Evolutionary conservation across 1,139 yeast species (phyloP).

Genomic region (Pichia kudriavzevii): DNA sequence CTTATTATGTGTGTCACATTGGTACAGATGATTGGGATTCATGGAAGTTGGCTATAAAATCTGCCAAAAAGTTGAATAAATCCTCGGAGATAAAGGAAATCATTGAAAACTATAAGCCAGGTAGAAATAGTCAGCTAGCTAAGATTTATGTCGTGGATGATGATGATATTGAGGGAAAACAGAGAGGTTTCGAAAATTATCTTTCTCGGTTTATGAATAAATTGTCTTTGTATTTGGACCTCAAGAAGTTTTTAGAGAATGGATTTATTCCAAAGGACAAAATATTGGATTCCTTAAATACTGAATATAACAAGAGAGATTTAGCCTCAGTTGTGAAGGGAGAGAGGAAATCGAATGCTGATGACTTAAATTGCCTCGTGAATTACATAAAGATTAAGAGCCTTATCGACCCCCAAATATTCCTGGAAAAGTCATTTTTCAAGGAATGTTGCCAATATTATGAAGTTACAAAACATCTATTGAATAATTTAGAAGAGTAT

Average conservation of each 20-base stretch:
- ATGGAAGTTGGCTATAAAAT: slow-evolving; percentile 45
- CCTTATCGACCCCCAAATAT: slow-evolving; percentile 17
- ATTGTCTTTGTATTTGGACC: slow-evolving; percentile 55
- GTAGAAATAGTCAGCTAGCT: slow-evolving; percentile 56
- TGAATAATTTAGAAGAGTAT: slow-evolving; percentile 37
- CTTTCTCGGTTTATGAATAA: slow-evolving; percentile 40
- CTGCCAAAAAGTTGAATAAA: slow-evolving; percentile 30
- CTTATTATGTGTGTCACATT: slow-evolving; percentile 34
- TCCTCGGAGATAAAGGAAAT: slow-evolving; percentile 27
- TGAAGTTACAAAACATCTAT: slow-evolving; percentile 23
- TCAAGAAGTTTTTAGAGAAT: slow-evolving; percentile 27
- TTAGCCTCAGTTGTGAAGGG: slow-evolving; percentile 14
- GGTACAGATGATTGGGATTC: slow-evolving; percentile 53
- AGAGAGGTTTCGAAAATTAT: slow-evolving; percentile 31
- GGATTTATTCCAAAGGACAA: neutral
- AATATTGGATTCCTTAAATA: slow-evolving; percentile 11
- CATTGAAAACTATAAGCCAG: slow-evolving; percentile 25
- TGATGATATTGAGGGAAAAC: slow-evolving; percentile 20
- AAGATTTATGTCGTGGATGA: slow-evolving; percentile 37
- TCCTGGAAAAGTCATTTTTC: slow-evolving; percentile 17
- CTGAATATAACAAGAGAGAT: slow-evolving; percentile 6
- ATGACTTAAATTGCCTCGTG: slow-evolving; percentile 36
- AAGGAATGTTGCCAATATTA: slow-evolving; percentile 18
- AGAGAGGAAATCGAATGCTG: slow-evolving; percentile 20
- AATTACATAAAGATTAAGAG: slow-evolving; percentile 44